Percentiles rank a stretch among this genome's conserved stretches.
These are phyloP conservation scores for Cryptosporidium bovis DNA, from an alignment of 169 alveolate genomes.

Conservation along the genomic window DNA sequence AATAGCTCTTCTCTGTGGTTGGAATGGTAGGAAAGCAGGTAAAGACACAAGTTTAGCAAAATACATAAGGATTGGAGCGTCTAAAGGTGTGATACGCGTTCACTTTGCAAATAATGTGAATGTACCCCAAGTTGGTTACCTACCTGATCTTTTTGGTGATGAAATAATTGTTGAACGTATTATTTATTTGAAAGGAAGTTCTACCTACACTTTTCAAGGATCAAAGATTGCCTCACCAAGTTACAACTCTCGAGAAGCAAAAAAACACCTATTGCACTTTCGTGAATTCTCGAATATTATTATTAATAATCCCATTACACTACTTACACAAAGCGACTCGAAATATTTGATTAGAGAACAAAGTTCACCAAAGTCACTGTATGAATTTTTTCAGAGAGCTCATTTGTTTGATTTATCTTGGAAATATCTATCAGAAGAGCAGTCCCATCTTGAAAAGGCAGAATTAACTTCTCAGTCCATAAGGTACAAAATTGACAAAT, in stretches of 20 bases:
- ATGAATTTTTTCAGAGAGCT: constrained; percentile 67
- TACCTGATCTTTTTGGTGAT: constrained; percentile 47
- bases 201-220: constrained; percentile 36
- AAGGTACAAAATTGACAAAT: not conserved
- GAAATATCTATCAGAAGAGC: constrained; percentile 49
- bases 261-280: constrained; percentile 19
- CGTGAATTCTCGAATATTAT: constrained; percentile 57
- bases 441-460: constrained; percentile 46
- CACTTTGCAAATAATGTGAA: constrained; percentile 25
- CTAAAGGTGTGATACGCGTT: constrained; percentile 36
- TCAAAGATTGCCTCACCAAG: constrained; percentile 40
- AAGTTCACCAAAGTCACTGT: constrained; percentile 49
- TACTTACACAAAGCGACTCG: constrained; percentile 52
- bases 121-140: constrained; percentile 14
- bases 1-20: constrained; percentile 66
- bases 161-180: constrained; percentile 58
- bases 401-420: constrained; percentile 61
- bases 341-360: constrained; percentile 70
- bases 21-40: constrained; percentile 72
- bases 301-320: constrained; percentile 58
- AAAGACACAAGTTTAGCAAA: constrained; percentile 34
- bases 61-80: constrained; percentile 45
- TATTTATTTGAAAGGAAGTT: constrained; percentile 44
- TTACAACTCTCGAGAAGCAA: constrained; percentile 33
- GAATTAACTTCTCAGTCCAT: constrained; percentile 15